Base-by-base conservation (phyloP, 805 yeast species). In the Tetrapisispora fleetii region DNA sequence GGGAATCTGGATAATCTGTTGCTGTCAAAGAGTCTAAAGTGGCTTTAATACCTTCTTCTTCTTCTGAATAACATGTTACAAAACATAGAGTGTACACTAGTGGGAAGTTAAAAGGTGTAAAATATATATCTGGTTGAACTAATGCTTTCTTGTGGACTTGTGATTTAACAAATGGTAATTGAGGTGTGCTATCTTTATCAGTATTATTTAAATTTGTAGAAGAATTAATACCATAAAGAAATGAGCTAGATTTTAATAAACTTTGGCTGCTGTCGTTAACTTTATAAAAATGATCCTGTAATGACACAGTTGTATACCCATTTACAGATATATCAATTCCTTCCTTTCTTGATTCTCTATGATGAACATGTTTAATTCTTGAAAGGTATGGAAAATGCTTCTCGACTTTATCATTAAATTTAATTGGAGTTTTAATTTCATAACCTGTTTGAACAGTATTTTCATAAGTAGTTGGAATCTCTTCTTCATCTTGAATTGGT, bases 61-160 rank as follows among this genome's bases (percentile, higher is more conserved):
- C 95, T 69, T 93, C 99, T 2, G 97, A 89, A 62, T 93, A 93
- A 60, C 97, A 91, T 1, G 99, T 91, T 9, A 93, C 95, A 51
- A 85, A 71, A 55, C 82, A 80, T 58, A 85, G 75, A 0, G 81
- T 73, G 57, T 85, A 93, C 14, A 83, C 72, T 56, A 93, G 74
- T 16, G 99, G 88, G 58, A 71, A 87, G 0, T 81, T 84, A 66
- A 76, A 87, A 3, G 98, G 98, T 72, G 85, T 90, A 70, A 80
- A 89, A 51, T 78, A 85, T 17, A 81, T 77, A 1, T 96, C 95
- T 1, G 98, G 97, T 63, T 91, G 98, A 1, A 93, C 85, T 16
- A 90, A 84, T 28, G 80, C 85, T 58, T 84, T 85, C 13, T 89
- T 85, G 55, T 81, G 86, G 49, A 83, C 75, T n/a, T 80, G 60